These are phyloP conservation scores for Evansstolkia leycettana DNA, from an alignment of 495 filamentous ascomycete genomes.

Conservation along the genomic window DNA sequence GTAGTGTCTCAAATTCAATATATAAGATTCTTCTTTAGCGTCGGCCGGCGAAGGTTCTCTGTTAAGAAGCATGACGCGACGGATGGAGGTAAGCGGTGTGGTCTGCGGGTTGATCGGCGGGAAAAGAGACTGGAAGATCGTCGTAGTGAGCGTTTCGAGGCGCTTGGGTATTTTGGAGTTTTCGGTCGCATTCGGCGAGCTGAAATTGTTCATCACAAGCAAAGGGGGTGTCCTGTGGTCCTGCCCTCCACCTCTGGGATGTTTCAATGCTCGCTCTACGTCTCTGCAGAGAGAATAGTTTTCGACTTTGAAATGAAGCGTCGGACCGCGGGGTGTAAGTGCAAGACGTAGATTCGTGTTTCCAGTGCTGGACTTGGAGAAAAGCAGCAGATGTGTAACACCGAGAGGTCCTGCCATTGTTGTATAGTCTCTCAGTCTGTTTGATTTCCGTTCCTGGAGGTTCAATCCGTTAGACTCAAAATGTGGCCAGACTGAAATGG, in stretches of 20 bases:
- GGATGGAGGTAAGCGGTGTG: slow-evolving; percentile 78
- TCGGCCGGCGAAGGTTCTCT: slow-evolving; percentile 43
- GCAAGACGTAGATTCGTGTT: slow-evolving; percentile 89
- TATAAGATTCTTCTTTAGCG: slow-evolving; percentile 54
- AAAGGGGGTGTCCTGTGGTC: slow-evolving; percentile 74
- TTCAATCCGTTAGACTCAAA: too few relatives aligned
- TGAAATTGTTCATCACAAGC: slow-evolving; percentile 98
- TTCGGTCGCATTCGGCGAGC: slow-evolving; percentile 41
- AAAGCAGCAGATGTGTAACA: slow-evolving; percentile 87
- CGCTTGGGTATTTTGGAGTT: slow-evolving; percentile 63
- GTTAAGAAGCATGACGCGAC: slow-evolving; percentile 80
- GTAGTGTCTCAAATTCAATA: slow-evolving; percentile 89
- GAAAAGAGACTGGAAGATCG: slow-evolving; percentile 92
- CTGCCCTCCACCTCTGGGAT: slow-evolving; percentile 67
- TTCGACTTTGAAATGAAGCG: slow-evolving; percentile 89
- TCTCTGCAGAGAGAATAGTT: slow-evolving; percentile 92
- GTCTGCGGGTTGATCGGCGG: slow-evolving; percentile 89
- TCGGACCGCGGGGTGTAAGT: slow-evolving; percentile 81
- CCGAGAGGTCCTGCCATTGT: slow-evolving; percentile 93
- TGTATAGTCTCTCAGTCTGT: slow-evolving; percentile 83
- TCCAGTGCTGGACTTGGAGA: slow-evolving; percentile 78
- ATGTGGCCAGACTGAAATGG: too few relatives aligned
- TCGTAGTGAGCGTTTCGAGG: slow-evolving; percentile 85
- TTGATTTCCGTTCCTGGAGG: slow-evolving; percentile 71
- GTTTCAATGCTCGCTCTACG: slow-evolving; percentile 65